Evolutionary conservation across 1,284 basidiomycete genomes (phyloP), one percentile per base, ranked within the genome.

Genomic region (Tranzscheliella williamsii): DNA sequence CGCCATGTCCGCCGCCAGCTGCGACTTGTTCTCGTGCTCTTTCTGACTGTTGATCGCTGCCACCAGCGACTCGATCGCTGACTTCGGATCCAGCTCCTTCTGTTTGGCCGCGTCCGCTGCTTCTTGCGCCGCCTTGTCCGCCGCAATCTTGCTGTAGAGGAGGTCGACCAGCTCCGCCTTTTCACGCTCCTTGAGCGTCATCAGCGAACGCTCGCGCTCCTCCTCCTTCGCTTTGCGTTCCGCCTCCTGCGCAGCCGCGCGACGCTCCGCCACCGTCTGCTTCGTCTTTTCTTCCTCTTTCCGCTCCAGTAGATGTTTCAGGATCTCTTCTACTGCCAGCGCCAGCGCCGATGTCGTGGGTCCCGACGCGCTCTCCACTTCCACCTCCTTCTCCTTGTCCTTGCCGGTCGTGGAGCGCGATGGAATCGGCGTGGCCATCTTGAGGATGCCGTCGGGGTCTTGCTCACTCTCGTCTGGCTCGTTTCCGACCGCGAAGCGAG

Each of bases 241-340:
- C 3, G 50, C 60, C 43, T 61, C 60, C 12, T 16, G 15, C 4
- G 38, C 36, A 13, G 37, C 52, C 41, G 36, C 24, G 15, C 21
- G 18, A 13, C 24, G 44, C 47, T 52, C 41, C 12, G 41, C 53
- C 35, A 58, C 55, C 20, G 45, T 54, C 24, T 42, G 38, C 38
- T 54, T 44, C 38, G 41, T 42, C 36, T 62, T 53, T 8, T 64
- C 60, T 26, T 67, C 63, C 33, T 73, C 69, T 34, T 73, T 67
- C 32, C 50, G 43, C 39, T 61, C 53, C 7, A 72, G 41, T 2
- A 72, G 62, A 29, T 73, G 71, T 51, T 72, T 72, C 35, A 73
- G 56, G 31, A 73, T 71, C 42, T 73, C 71, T 35, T 73, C 71
- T 0, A 73, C 69, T 3, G 71, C 71, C 4, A 67, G 38, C 2